These are phyloP conservation scores for Luzula sylvatica DNA, from an alignment of 176 grass and related monocot species.

Conservation along the genomic window DNA sequence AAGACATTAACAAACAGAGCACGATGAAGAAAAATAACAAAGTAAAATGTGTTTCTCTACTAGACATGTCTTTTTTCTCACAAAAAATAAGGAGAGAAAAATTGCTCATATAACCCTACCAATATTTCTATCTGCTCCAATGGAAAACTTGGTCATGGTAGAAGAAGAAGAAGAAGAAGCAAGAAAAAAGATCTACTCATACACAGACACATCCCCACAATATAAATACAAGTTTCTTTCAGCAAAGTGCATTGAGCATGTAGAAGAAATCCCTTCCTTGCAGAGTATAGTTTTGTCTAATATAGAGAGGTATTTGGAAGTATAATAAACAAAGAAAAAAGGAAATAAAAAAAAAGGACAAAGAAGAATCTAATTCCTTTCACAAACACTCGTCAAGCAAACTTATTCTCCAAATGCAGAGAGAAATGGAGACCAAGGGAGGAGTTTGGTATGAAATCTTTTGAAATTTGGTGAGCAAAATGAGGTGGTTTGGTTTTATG, in stretches of 20 bases:
- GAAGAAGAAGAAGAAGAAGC: no score
- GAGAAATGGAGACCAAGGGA: slow-evolving; percentile 50
- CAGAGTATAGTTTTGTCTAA: slow-evolving; percentile 21
- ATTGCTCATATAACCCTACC: slow-evolving; percentile 2
- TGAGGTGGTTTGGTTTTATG: background rate
- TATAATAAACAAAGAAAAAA: slow-evolving; percentile 20
- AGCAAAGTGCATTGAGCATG: slow-evolving; percentile 13
- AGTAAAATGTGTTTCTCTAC: slow-evolving; percentile 22
- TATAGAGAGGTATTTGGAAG: slow-evolving; percentile 5
- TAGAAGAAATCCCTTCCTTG: slow-evolving; percentile 46
- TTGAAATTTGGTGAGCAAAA: background rate
- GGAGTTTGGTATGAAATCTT: slow-evolving; percentile 37
- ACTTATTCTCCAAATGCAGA: no score
- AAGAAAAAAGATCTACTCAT: no score
- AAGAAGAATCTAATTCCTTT: slow-evolving; percentile 5
- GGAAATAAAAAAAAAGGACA: slow-evolving; percentile 20
- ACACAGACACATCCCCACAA: slow-evolving; percentile 8
- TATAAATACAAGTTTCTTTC: background rate
- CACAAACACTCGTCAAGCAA: slow-evolving; percentile 13
- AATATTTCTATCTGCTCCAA: background rate
- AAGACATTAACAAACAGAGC: slow-evolving; percentile 22
- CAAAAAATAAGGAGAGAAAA: slow-evolving; percentile 6
- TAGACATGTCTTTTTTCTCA: background rate
- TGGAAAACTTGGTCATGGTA: no score
- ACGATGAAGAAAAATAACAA: slow-evolving; percentile 19